Conservation (phyloP, 2,329 filamentous ascomycete genomes). For the Rosellinia necatrix region DNA sequence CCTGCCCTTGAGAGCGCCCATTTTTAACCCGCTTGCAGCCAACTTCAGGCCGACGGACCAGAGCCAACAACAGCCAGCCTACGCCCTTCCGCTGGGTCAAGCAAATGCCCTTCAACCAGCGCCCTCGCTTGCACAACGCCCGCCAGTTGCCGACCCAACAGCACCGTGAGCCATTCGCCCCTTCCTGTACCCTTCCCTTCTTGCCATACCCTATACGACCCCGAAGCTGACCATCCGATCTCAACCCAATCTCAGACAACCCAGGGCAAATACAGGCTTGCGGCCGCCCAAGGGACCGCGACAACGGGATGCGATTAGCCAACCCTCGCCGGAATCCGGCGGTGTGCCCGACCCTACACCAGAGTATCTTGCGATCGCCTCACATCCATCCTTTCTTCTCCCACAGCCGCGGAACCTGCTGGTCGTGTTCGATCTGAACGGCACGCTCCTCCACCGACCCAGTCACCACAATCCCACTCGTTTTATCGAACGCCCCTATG, state of each 20-base stretch:
- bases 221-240: background rate
- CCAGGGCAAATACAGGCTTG: background rate
- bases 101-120: background rate
- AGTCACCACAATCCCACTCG: constrained; percentile 51
- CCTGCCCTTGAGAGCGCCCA: background rate
- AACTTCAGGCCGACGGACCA: background rate
- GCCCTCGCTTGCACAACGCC: background rate
- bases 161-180: background rate
- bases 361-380: constrained; percentile 64
- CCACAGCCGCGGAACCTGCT: constrained; percentile 66
- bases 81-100: background rate
- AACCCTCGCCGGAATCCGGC: constrained; percentile 49
- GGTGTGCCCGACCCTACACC: constrained; percentile 64
- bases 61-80: background rate
- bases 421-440: constrained; percentile 90
- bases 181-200: background rate
- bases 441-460: constrained; percentile 80
- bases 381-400: constrained; percentile 47
- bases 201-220: background rate
- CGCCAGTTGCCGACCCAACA: background rate
- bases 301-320: constrained; percentile 14
- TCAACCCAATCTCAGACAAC: background rate
- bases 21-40: constrained; percentile 1
- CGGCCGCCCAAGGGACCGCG: background rate
- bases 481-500: constrained; percentile 70